Evolutionary conservation across 176 grass and related monocot genomes (phyloP), one percentile per base, ranked within the genome.

Genomic region (Pharus latifolius): DNA sequence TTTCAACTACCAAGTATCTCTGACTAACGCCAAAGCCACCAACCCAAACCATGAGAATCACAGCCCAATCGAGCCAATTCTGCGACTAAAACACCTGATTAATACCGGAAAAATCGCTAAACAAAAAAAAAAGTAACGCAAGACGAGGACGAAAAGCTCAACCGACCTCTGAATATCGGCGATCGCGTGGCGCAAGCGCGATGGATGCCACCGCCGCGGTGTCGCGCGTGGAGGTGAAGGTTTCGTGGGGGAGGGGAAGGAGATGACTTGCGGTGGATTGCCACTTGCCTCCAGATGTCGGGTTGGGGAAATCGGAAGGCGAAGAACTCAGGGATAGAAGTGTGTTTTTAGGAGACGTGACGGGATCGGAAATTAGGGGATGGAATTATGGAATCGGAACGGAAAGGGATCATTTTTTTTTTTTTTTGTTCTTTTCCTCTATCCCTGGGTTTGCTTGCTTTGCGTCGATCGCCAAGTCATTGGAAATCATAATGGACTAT

Each of bases 341-440:
- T 63, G 58, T 48, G 63, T 69, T 50, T n/a, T 70, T 7, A 23
- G 65, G 71, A 76, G 83, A 64, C 83, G 83, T 86, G 71, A 81
- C 77, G 83, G 71, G 83, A 81, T 65, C 63, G 76, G n/a, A n/a
- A n/a, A n/a, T n/a, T n/a, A n/a, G n/a, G n/a, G 70, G 49, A 78
- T 18, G 54, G 46, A 11, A 56, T 24, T 44, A 59, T 30, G 27
- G 64, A 74, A 79, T 74, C 69, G 61, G 65, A 35, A 17, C 25
- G 42, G 75, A 52, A 5, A 59, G 28, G 72, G 25, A 78, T 85
- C 30, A 53, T 14, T 80, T 38, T 4, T 9, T 9, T 38, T 38
- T 38, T 38, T 4, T 4, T 69, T 70, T 63, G 65, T 86, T 86
- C 71, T 10, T 70, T 81, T 8, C 76, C 49, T 80, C 80, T 69